Conservation (phyloP, 306 rosid genomes). For the Pueraria montana region DNA sequence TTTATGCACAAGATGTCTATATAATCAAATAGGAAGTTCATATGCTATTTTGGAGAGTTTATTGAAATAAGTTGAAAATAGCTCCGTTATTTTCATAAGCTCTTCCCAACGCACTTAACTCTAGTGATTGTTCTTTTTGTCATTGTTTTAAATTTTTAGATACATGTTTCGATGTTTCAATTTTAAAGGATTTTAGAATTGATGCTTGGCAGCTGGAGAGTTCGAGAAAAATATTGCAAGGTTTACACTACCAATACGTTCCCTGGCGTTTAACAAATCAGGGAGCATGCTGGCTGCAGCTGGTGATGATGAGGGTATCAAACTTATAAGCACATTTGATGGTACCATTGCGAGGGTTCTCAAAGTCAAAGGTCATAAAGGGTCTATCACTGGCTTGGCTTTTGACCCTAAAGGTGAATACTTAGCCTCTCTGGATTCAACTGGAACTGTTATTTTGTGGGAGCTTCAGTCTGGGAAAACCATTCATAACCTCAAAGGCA, state of each 20-base stretch:
- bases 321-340: conserved; percentile 89
- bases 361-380: conserved; percentile 94
- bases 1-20: not conserved
- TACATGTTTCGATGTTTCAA: not conserved
- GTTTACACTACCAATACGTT: conserved; percentile 92
- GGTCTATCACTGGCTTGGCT: conserved; percentile 79
- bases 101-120: not conserved
- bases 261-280: conserved; percentile 83
- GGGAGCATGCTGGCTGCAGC: conserved; percentile 95
- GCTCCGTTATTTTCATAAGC: not conserved
- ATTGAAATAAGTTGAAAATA: not conserved
- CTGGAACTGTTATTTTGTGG: conserved; percentile 83
- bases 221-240: conserved; percentile 95
- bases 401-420: conserved; percentile 94
- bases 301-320: conserved; percentile 96
- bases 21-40: not conserved
- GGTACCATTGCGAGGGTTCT: conserved; percentile 96
- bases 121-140: not conserved
- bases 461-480: conserved; percentile 82
- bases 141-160: not conserved
- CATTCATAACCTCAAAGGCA: conserved; percentile 77
- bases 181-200: not conserved
- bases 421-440: conserved; percentile 87
- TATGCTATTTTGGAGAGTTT: not conserved
- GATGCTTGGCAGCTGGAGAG: conserved; percentile 74